Evolutionary conservation across 2,329 filamentous ascomycete species (phyloP), one percentile per base, ranked within the genome.

Genomic region (Penicillium fuscoglaucum): DNA sequence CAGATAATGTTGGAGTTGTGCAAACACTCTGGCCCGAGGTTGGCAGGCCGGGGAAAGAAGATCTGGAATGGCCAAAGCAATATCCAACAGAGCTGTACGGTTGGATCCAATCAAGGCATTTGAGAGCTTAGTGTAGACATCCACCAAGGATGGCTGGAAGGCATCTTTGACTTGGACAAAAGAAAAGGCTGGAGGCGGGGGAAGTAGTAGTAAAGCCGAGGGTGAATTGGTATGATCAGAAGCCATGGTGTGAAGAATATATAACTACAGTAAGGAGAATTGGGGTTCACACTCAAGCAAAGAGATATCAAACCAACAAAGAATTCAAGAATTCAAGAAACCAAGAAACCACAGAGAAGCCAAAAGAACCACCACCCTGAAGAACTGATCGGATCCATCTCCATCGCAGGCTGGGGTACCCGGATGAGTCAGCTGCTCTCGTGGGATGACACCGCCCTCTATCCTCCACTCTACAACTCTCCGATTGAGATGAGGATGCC

Each of bases 1-100:
- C 24, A 97, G 77, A 6, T 93, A 80, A n/a, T 83, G 80, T 74
- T 96, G 91, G 0, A 87, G 83, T n/a, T 82, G 76, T 35, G 81
- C 71, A 83, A 92, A 96, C 19, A 84, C 78, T 46, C 84, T 77
- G 26, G 82, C 79, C 66, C 83, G 82, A 46, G 83, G 79, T 31
- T 76, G 74, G 24, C 77, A 75, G 26, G 79, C 77, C 33, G 76
- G 76, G 21, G 83, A 81, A 47, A 80, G 76, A 13, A 92, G 80
- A 52, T 88, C 79, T 2, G 87, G 84, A 48, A 84, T 83, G 2
- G 84, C 82, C 39, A 96, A 73, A 2, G 86, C 89, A 66, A 87
- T 78, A 52, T 87, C 84, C 33, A 87, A 71, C 13, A 80, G 68
- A 2, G 73, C 70, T 65, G 55, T 72, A 52, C 12, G 74, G 66